Base-by-base conservation (phyloP, 2,329 filamentous ascomycete species). In the Trichophyton benhamiae region DNA sequence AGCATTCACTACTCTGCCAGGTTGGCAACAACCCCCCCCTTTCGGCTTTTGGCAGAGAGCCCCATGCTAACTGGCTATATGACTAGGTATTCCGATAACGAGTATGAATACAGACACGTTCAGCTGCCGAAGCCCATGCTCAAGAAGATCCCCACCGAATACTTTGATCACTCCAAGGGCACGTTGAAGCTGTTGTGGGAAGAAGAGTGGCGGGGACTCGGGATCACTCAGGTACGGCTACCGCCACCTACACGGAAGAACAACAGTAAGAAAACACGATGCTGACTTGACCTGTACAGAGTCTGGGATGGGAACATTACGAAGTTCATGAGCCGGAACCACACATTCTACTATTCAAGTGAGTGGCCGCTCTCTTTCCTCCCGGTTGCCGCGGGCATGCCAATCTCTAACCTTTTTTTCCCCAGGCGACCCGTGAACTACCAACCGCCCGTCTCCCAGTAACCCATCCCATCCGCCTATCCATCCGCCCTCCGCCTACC, bases 321-420 rank as follows among this genome's bases (percentile, higher is more conserved):
- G 94, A 99, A 76, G 94, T 99, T 60, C 94, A 99, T 75, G 94
- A 97, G 76, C 94, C 94, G 49, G 94, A 99, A 78, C 94, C 94
- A 66, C 94, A 99, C 75, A 99, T 99, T 71, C 83, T 99, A 61
- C 83, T 99, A 36, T 99, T 99, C 83, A 99, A 99, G 92, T 62
- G 60, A 59, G 60, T 60, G 20, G 46, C 15, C 41, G 55, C 58
- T 52, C 44, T 68, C 59, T 38, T 13, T 9, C 48, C 41, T 46
- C 42, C 42, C n/a, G 67, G 69, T 66, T 48, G 8, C 20, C 7
- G 6, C 44, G 7, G n/a, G 20, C 17, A 22, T 20, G 1, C 44
- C 41, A 15, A 44, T n/a, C 38, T 59, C 63, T 64, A 65, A 71
- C 66, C n/a, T 30, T 15, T 68, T 25, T 68, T 63, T 62, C 17